Percentiles rank a stretch among this genome's conserved stretches.
These are phyloP conservation scores for Tubosaeta sp. DNA, from an alignment of 768 basidiomycete genomes.

Conservation along the genomic window DNA sequence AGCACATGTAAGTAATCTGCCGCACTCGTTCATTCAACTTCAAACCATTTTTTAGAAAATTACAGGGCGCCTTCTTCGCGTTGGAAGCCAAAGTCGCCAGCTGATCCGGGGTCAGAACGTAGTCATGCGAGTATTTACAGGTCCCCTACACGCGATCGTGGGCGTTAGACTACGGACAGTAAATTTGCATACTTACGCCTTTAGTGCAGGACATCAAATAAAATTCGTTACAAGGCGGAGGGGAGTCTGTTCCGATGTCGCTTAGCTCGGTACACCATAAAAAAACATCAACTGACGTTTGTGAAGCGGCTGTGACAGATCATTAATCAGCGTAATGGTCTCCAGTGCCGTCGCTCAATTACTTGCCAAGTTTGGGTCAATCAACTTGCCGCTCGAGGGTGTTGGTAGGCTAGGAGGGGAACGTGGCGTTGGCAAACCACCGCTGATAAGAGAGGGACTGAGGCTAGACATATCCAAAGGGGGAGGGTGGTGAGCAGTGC, in stretches of 20 bases:
- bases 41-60: constrained; percentile 75
- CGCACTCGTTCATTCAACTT: neutral
- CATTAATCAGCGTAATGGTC: constrained; percentile 6
- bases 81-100: constrained; percentile 65
- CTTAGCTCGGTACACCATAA: constrained; percentile 5
- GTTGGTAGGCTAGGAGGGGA: constrained; percentile 44
- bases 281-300: constrained; percentile 52
- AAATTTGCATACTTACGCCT: constrained; percentile 44
- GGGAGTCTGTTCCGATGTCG: constrained; percentile 49
- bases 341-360: neutral
- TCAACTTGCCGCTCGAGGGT: constrained; percentile 30
- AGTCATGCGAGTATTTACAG: constrained; percentile 86
- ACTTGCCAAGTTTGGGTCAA: constrained; percentile 65
- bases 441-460: constrained; percentile 43
- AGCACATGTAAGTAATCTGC: constrained; percentile 1
- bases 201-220: constrained; percentile 82
- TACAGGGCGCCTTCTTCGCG: constrained; percentile 84
- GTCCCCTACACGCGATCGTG: constrained; percentile 38
- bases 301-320: constrained; percentile 56
- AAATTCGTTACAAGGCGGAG: constrained; percentile 82
- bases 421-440: constrained; percentile 64
- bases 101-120: constrained; percentile 66
- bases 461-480: constrained; percentile 43
- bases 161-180: constrained; percentile 12
- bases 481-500: constrained; percentile 37